A percentile compares a stretch with the other conserved stretches of the same genome.
phyloP scores from a whole-genome alignment of 73 alveolate genomes.

The Stentor coeruleus region DNA sequence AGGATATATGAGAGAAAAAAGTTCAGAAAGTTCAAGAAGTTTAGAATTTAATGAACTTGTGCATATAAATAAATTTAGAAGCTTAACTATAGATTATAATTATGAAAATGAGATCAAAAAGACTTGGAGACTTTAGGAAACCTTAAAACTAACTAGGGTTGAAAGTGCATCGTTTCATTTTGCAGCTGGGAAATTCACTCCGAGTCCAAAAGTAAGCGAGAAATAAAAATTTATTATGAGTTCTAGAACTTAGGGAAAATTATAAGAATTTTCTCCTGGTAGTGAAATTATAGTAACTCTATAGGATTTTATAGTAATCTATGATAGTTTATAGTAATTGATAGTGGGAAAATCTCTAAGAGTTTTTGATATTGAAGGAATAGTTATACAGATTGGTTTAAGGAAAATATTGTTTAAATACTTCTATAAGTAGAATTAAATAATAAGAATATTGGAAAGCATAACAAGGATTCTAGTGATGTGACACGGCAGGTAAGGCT shows the following conservation, averaged over 20 bases:
- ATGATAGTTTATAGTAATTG: not conserved
- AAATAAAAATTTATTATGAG: not conserved
- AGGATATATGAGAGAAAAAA: not conserved
- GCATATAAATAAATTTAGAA: not conserved
- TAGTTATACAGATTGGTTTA: not conserved
- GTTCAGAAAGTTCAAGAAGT: slow-evolving; percentile 8
- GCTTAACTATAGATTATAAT: not conserved
- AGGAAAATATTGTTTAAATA: not conserved
- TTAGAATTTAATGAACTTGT: slow-evolving; percentile 15
- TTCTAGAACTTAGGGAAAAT: not conserved
- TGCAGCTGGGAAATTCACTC: not conserved
- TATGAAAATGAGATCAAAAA: not conserved
- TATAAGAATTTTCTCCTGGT: not conserved
- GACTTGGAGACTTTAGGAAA: not conserved
- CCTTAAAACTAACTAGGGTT: not conserved
- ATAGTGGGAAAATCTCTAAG: not conserved
- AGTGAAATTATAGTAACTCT: not conserved
- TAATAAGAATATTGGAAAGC: too few relatives aligned
- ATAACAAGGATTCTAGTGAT: too few relatives aligned
- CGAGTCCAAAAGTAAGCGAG: not conserved
- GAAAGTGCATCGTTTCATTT: not conserved
- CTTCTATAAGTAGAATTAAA: not conserved
- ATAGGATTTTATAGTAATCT: not conserved
- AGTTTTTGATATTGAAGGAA: not conserved
- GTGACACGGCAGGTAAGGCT: too few relatives aligned